Percentiles rank a stretch among this genome's conserved stretches.
Evolutionary conservation across 352 stramenopile genomes (phyloP).

Genomic region (Phytophthora sojae): DNA sequence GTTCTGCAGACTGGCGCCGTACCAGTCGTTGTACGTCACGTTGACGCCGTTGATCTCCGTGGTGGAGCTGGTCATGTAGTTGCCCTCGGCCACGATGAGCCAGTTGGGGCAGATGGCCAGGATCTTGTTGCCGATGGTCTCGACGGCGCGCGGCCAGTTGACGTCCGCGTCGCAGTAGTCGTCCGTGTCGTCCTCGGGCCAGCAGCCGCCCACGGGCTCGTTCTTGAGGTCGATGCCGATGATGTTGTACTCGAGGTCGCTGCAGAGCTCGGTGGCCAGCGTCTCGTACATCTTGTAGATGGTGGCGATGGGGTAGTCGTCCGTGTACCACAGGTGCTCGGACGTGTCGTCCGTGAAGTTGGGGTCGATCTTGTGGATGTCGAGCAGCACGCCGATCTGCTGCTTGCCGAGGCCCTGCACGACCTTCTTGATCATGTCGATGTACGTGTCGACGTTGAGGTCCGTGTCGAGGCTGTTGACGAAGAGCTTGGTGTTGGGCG

Average conservation of each 20-base stretch:
- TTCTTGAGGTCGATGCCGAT: conserved; percentile 89
- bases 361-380: conserved; percentile 88
- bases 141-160: conserved; percentile 81
- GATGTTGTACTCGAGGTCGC: conserved; percentile 85
- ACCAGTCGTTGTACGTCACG: conserved; percentile 84
- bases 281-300: conserved; percentile 83
- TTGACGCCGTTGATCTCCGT: conserved; percentile 66
- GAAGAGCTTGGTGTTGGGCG: conserved; percentile 67
- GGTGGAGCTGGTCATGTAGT: conserved; percentile 53
- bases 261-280: conserved; percentile 72
- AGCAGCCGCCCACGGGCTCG: conserved; percentile 76
- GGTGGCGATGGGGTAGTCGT: conserved; percentile 51
- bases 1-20: conserved; percentile 84
- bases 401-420: conserved; percentile 84
- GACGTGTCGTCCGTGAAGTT: conserved; percentile 73
- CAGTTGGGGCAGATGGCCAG: conserved; percentile 78
- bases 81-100: conserved; percentile 78
- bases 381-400: conserved; percentile 82
- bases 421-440: conserved; percentile 87
- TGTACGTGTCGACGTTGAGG: conserved; percentile 77
- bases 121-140: conserved; percentile 70
- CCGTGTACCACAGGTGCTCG: conserved; percentile 81
- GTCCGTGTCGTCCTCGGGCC: conserved; percentile 65
- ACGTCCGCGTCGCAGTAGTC: conserved; percentile 55
- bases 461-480: conserved; percentile 69